phyloP scores from a whole-genome alignment of 345 rosid species.

The Populus alba region DNA sequence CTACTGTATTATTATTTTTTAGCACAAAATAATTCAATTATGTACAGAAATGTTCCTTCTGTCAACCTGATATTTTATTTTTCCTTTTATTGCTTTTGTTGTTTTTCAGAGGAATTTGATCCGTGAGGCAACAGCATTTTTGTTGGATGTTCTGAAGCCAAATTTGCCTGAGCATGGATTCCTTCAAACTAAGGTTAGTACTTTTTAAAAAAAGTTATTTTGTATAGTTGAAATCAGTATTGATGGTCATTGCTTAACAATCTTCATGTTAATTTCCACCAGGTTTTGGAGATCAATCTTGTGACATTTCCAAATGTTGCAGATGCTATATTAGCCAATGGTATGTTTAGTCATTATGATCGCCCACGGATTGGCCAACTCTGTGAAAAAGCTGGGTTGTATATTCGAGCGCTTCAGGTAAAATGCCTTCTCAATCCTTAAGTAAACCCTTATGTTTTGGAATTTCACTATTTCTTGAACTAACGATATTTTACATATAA shows the following conservation, averaged over 20 bases:
- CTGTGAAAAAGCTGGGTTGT: slow-evolving; percentile 27
- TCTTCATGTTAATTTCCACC: background rate
- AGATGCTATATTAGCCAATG: slow-evolving; percentile 30
- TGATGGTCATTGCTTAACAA: background rate
- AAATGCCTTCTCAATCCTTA: background rate
- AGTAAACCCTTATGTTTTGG: background rate
- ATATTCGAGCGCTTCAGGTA: slow-evolving; percentile 26
- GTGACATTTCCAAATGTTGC: slow-evolving; percentile 31
- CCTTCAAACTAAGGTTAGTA: slow-evolving; percentile 77
- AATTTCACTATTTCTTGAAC: background rate
- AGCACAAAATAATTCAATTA: background rate
- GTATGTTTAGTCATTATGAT: slow-evolving; percentile 31
- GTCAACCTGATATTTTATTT: background rate
- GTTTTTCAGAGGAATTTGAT: slow-evolving; percentile 75
- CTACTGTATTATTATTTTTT: slow-evolving; percentile 2
- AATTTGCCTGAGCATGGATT: slow-evolving; percentile 84
- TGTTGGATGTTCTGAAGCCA: slow-evolving; percentile 86
- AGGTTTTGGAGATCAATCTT: slow-evolving; percentile 30
- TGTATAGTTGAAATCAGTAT: background rate
- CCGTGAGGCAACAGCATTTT: slow-evolving; percentile 95
- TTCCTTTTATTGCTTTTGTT: background rate
- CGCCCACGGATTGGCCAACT: slow-evolving; percentile 27
- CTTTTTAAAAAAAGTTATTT: background rate
- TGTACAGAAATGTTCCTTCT: background rate
- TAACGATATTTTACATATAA: background rate